These are phyloP conservation scores for Colletotrichum tamarilloi DNA, from an alignment of 2,329 filamentous ascomycete species.

Conservation along the genomic window DNA sequence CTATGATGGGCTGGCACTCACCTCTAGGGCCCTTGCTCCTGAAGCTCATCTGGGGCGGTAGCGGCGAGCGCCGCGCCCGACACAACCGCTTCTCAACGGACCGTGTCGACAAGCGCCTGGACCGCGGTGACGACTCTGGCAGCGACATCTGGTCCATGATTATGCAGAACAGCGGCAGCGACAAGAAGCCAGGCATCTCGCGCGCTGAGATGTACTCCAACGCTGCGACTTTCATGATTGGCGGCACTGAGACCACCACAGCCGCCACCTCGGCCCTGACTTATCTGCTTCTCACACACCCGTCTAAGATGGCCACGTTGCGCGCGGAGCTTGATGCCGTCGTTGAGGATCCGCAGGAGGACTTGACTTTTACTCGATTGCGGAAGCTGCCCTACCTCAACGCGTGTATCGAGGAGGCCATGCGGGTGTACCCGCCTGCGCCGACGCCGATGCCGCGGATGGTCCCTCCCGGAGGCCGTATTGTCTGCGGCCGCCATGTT, in stretches of 20 bases:
- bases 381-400: conserved; percentile 50
- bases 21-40: conserved; percentile 24
- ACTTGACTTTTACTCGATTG: conserved; percentile 49
- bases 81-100: conserved; percentile 32
- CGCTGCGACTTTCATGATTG: conserved; percentile 44
- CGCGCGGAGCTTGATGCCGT: conserved; percentile 47
- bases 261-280: conserved; percentile 53
- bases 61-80: conserved; percentile 14
- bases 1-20: conserved; percentile 26
- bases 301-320: conserved; percentile 44
- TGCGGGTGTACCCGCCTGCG: conserved; percentile 49
- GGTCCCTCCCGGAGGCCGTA: conserved; percentile 46
- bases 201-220: conserved; percentile 36
- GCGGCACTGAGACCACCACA: conserved; percentile 59
- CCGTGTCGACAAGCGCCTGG: conserved; percentile 33
- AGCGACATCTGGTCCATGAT: conserved; percentile 32
- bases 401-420: conserved; percentile 53
- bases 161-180: conserved; percentile 21
- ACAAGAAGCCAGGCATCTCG: conserved; percentile 14
- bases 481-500: conserved; percentile 44
- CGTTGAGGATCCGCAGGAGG: conserved; percentile 37
- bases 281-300: conserved; percentile 51
- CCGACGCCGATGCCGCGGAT: conserved; percentile 41
- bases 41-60: conserved; percentile 22
- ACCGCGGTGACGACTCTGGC: conserved; percentile 21